Conservation (phyloP, 441 rosid species). For the Populus trichocarpa region DNA sequence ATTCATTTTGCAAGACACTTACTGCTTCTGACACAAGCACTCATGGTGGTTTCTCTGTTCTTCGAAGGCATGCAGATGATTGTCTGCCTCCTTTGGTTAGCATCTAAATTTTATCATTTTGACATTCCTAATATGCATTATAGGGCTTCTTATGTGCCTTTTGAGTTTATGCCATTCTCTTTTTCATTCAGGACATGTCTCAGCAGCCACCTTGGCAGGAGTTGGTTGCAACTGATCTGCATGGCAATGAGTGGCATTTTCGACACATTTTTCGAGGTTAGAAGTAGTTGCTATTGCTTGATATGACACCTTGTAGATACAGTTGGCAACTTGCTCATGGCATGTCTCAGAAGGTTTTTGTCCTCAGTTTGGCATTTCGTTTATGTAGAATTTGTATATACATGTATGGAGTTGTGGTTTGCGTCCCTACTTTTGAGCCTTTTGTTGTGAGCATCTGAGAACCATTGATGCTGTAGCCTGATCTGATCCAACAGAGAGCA, state of each 20-base stretch:
- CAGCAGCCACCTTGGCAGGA: slow-evolving; percentile 99
- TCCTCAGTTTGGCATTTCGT: neutral
- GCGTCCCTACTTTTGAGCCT: neutral
- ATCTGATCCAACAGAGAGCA: neutral
- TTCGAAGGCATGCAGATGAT: slow-evolving; percentile 96
- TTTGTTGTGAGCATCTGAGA: neutral
- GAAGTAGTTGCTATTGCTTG: neutral
- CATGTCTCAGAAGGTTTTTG: neutral
- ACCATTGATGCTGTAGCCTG: neutral
- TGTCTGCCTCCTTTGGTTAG: slow-evolving; percentile 96
- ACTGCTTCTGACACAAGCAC: slow-evolving; percentile 99
- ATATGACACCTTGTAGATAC: neutral
- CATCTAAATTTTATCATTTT: slow-evolving; percentile 3
- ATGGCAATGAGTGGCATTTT: slow-evolving; percentile 86
- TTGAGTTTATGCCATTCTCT: slow-evolving; percentile 6
- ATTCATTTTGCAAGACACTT: slow-evolving; percentile 92
- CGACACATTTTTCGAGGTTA: slow-evolving; percentile 96
- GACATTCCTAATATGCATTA: neutral
- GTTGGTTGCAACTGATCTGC: slow-evolving; percentile 86
- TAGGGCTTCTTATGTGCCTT: neutral
- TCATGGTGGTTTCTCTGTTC: slow-evolving; percentile 98
- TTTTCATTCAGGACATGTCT: slow-evolving; percentile 75
- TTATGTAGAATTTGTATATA: no score
- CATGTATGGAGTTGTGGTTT: neutral
- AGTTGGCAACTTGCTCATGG: neutral